Base-by-base conservation (phyloP, 257 asterid species). In the Sherardia arvensis region DNA sequence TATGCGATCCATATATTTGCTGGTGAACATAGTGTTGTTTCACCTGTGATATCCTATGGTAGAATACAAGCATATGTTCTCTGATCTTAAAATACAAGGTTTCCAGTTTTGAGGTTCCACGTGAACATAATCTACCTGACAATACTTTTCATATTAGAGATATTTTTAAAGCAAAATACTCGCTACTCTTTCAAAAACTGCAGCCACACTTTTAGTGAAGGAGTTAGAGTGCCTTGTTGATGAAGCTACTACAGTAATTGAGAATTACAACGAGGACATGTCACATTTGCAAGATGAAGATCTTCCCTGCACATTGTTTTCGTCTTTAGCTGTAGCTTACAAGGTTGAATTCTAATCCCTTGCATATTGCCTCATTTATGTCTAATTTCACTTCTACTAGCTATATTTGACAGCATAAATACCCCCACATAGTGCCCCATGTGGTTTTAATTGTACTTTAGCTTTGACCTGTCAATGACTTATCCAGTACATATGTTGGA, bases 141-240 rank as follows among this genome's bases (percentile, higher is more conserved):
- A 30, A 48, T 14, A 11, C 15, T 69, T 62, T 26, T 18, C 20
- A 21, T 36, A 49, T 5, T 27, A 20, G 7, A 22, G 55, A 23
- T 23, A 34, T 34, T 48, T 1, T 27, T 49, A n/a, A 27, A 56
- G 27, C 17, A 28, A 25, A 21, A 27, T 54, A 10, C 55, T 25
- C 18, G 21, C 11, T 22, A 17, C 30, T 40, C n/a, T 61, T 56
- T 28, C 47, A n/a, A 53, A 21, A 21, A 40, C 78, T 73, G 76
- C 88, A 90, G 97, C 78, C 5, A 75, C 74, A 73, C 30, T 26
- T 72, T 68, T 84, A 15, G 47, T 84, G 62, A 65, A 72, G 59
- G 96, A 84, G 59, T 87, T 90, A 47, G 81, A 79, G 66, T 45
- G 75, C 79, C 83, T 87, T 63, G 68, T 90, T 34, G 77, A 76